Conservation (phyloP, 495 filamentous ascomycete genomes). For the Penicillium nucicola region DNA sequence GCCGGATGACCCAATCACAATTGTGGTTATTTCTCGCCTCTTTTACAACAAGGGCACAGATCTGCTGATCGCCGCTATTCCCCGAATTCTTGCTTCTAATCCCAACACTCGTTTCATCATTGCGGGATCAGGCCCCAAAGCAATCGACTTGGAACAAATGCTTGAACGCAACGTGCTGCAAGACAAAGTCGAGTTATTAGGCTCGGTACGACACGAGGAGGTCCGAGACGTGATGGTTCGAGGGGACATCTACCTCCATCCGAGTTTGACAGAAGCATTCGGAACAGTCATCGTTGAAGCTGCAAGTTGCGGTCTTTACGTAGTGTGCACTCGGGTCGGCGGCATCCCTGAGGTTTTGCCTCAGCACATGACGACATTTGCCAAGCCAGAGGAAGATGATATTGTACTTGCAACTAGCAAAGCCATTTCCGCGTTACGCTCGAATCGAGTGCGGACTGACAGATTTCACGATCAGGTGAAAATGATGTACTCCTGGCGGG, state of each 20-base stretch:
- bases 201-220: constrained; percentile 89
- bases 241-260: constrained; percentile 95
- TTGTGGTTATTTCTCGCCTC: constrained; percentile 93
- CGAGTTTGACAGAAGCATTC: constrained; percentile 92
- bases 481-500: constrained; percentile 96
- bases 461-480: constrained; percentile 95
- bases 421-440: constrained; percentile 82
- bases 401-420: constrained; percentile 66
- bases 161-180: constrained; percentile 93
- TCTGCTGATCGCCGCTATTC: constrained; percentile 88
- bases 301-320: constrained; percentile 89
- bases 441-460: constrained; percentile 87
- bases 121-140: constrained; percentile 90
- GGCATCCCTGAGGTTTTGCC: constrained; percentile 96
- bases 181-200: constrained; percentile 87
- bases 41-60: constrained; percentile 99
- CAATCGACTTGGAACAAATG: constrained; percentile 98
- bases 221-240: constrained; percentile 98
- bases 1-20: constrained; percentile 84
- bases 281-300: constrained; percentile 97
- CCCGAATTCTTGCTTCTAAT: constrained; percentile 82
- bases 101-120: constrained; percentile 97
- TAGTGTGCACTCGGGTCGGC: constrained; percentile 93
- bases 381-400: constrained; percentile 70
- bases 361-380: constrained; percentile 82